Evolutionary conservation across 441 rosid species (phyloP).

Genomic region (Eruca vesicaria): DNA sequence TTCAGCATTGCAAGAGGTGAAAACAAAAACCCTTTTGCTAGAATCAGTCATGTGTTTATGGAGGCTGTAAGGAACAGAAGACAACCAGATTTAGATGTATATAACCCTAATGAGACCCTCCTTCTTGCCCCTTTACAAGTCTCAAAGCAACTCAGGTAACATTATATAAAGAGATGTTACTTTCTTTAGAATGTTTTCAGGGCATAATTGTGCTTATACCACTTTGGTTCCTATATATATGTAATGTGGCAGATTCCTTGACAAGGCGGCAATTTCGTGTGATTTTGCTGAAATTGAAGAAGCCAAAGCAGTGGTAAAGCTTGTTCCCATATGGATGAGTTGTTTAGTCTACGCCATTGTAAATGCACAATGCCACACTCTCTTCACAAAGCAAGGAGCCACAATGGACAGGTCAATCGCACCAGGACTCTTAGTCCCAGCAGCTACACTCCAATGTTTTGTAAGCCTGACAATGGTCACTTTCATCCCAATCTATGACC

Average conservation of each 20-base stretch:
- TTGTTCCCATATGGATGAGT: conserved; percentile 48
- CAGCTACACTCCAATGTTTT: conserved; percentile 53
- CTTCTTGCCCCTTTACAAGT: background rate
- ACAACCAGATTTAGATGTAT: background rate
- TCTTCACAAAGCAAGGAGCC: conserved; percentile 51
- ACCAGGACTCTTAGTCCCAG: conserved; percentile 39
- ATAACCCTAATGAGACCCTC: background rate
- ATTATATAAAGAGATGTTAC: background rate
- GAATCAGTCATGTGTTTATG: background rate
- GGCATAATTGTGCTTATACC: conserved; percentile 26
- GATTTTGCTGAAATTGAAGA: conserved; percentile 44
- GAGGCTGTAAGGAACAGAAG: background rate
- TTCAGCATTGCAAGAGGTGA: background rate
- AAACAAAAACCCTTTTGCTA: background rate
- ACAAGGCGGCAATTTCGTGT: conserved; percentile 36
- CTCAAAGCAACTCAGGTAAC: background rate
- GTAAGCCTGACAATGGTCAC: conserved; percentile 34
- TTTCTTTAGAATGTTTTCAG: conserved; percentile 13
- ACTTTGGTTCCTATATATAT: background rate
- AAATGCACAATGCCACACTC: conserved; percentile 42
- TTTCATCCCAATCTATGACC: conserved; percentile 48
- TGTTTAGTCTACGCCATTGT: conserved; percentile 41
- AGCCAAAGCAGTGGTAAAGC: conserved; percentile 41
- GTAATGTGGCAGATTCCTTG: conserved; percentile 37
- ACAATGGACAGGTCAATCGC: conserved; percentile 47